phyloP scores from a whole-genome alignment of 495 filamentous ascomycete species.

The Neurospora sp. region DNA sequence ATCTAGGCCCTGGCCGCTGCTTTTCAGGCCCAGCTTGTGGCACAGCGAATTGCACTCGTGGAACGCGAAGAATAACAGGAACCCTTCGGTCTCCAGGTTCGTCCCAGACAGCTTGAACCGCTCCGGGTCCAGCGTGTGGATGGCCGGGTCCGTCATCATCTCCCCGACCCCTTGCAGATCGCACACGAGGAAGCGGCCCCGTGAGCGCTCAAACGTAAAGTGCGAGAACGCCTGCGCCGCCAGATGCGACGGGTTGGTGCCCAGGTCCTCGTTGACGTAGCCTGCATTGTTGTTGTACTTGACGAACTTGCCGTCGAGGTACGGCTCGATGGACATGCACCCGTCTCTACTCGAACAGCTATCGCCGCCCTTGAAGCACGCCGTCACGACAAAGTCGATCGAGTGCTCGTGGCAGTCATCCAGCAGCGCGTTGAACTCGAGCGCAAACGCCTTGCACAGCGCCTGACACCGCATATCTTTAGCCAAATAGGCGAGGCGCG shows the following conservation, averaged over 20 bases:
- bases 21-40: constrained; percentile 27
- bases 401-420: constrained; percentile 1
- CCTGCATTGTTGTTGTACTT: constrained; percentile 31
- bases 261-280: constrained; percentile 20
- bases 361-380: constrained; percentile 13
- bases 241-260: constrained; percentile 13
- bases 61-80: constrained; percentile 28
- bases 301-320: constrained; percentile 23
- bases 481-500: constrained; percentile 18
- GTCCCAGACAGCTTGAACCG: constrained; percentile 20
- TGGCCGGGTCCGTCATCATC: constrained; percentile 25
- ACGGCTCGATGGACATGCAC: constrained; percentile 25
- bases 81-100: constrained; percentile 20
- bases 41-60: constrained; percentile 31
- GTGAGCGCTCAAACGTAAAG: constrained; percentile 33
- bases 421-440: constrained; percentile 28
- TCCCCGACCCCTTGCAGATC: constrained; percentile 28
- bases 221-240: constrained; percentile 32
- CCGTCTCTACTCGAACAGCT: background rate
- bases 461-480: constrained; percentile 28
- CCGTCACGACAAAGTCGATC: constrained; percentile 27
- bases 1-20: background rate
- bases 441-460: constrained; percentile 29
- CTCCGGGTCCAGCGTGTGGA: constrained; percentile 22
- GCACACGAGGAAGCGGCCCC: constrained; percentile 21